Percentiles rank a stretch among this genome's conserved stretches.
phyloP scores from a whole-genome alignment of 106 monocot genomes.

The Dendrobium nobile region DNA sequence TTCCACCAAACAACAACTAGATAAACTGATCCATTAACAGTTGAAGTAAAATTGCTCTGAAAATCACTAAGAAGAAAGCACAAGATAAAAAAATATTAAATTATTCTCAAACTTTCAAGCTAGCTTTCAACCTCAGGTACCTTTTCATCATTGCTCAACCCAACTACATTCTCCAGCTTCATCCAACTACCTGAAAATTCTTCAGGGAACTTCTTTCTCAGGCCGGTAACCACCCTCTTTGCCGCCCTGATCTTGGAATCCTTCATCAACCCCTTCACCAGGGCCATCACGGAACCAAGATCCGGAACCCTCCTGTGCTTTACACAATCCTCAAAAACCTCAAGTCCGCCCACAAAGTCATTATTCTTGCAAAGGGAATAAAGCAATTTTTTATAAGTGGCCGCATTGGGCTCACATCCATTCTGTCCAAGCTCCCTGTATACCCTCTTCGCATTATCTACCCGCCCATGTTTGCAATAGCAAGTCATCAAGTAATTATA shows the following conservation, averaged over 20 bases:
- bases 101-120: background rate
- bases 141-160: constrained; percentile 17
- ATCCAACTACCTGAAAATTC: constrained; percentile 33
- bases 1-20: background rate
- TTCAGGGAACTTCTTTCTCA: constrained; percentile 41
- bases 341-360: constrained; percentile 29
- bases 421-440: constrained; percentile 33
- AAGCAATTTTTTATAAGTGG: constrained; percentile 34
- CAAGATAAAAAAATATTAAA: background rate
- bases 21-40: background rate
- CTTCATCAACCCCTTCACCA: constrained; percentile 47
- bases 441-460: constrained; percentile 43
- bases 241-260: constrained; percentile 29
- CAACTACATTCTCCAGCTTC: constrained; percentile 44
- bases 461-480: constrained; percentile 35
- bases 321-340: constrained; percentile 43
- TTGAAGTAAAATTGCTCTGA: constrained; percentile 2
- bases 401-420: constrained; percentile 24
- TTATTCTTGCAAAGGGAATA: constrained; percentile 33
- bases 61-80: background rate
- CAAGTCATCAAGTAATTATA: constrained; percentile 47
- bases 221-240: constrained; percentile 28
- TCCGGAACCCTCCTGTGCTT: constrained; percentile 43
- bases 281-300: constrained; percentile 31
- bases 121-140: constrained; percentile 3